These are phyloP conservation scores for Leptomonas pyrrhocoris DNA, from an alignment of 208 protist species.

Conservation along the genomic window DNA sequence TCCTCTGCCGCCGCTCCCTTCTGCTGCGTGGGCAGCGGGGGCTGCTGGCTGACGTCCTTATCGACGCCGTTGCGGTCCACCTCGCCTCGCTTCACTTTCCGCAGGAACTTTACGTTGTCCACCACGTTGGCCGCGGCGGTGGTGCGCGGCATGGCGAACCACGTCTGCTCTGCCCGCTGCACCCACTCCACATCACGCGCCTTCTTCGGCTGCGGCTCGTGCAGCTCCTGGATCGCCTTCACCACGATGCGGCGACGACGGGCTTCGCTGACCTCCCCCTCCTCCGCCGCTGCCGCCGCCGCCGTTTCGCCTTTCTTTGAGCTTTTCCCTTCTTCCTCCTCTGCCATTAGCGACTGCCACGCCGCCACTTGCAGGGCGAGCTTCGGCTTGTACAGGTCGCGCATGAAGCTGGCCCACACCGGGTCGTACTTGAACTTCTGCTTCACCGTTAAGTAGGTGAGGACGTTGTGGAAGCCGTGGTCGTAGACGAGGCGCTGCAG, in stretches of 20 bases:
- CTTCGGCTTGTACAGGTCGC: slow-evolving; percentile 49
- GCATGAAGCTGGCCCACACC: slow-evolving; percentile 66
- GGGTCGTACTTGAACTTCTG: slow-evolving; percentile 65
- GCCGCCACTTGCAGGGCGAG: slow-evolving; percentile 10
- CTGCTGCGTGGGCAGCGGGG: background rate
- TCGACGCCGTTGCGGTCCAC: slow-evolving; percentile 35
- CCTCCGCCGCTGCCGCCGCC: background rate
- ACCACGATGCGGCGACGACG: slow-evolving; percentile 20
- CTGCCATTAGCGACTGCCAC: slow-evolving; percentile 16
- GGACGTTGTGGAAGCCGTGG: slow-evolving; percentile 55
- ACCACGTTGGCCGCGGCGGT: slow-evolving; percentile 55
- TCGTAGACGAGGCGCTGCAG: slow-evolving; percentile 55
- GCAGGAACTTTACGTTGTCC: slow-evolving; percentile 59
- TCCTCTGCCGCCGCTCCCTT: background rate
- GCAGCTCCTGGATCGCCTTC: slow-evolving; percentile 15
- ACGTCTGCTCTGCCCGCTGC: slow-evolving; percentile 27
- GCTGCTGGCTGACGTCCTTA: background rate
- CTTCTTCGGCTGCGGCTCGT: slow-evolving; percentile 8
- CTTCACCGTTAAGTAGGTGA: slow-evolving; percentile 46
- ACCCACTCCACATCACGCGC: slow-evolving; percentile 1
- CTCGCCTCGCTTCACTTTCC: slow-evolving; percentile 38
- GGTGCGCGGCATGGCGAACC: slow-evolving; percentile 45
- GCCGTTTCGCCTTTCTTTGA: too few species aligned
- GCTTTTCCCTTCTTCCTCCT: background rate
- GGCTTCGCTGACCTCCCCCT: background rate